These are phyloP conservation scores for Senecio squalidus DNA, from an alignment of 140 eudicot species.

Conservation along the genomic window DNA sequence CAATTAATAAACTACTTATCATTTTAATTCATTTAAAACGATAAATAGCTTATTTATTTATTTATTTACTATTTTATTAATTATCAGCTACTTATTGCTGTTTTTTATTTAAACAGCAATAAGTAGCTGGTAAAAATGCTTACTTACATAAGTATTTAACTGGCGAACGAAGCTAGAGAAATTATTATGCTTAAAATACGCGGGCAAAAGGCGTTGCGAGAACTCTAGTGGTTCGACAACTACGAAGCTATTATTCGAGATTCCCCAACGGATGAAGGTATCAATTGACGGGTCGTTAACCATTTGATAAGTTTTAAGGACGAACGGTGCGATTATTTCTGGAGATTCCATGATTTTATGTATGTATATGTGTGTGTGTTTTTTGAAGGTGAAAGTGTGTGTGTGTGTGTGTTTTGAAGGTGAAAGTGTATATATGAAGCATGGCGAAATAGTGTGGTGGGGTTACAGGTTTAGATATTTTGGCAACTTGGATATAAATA, in stretches of 20 bases:
- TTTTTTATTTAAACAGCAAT: background rate
- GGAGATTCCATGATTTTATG: constrained; percentile 23
- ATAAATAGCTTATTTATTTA: too few species aligned
- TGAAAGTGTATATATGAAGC: too few species aligned
- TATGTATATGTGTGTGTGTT: background rate
- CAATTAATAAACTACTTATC: too few species aligned
- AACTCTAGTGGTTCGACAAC: constrained; percentile 60
- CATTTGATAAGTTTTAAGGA: constrained; percentile 69
- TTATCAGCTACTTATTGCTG: too few species aligned
- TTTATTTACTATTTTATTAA: too few species aligned
- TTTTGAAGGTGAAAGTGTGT: background rate
- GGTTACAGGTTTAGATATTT: constrained; percentile 22
- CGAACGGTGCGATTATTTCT: constrained; percentile 55
- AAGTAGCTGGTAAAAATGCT: background rate
- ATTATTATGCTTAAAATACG: constrained; percentile 65
- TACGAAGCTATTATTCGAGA: constrained; percentile 51
- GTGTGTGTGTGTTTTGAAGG: too few species aligned
- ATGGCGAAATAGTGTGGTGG: constrained; percentile 9
- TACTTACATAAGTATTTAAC: constrained; percentile 59
- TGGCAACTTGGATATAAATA: background rate
- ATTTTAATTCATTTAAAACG: too few species aligned
- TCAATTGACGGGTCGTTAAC: constrained; percentile 54
- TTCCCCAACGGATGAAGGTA: constrained; percentile 50
- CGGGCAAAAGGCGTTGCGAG: constrained; percentile 47
- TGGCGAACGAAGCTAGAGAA: constrained; percentile 86